Evolutionary conservation across 306 rosid species (phyloP).

Genomic region (Cyamopsis tetragonoloba): DNA sequence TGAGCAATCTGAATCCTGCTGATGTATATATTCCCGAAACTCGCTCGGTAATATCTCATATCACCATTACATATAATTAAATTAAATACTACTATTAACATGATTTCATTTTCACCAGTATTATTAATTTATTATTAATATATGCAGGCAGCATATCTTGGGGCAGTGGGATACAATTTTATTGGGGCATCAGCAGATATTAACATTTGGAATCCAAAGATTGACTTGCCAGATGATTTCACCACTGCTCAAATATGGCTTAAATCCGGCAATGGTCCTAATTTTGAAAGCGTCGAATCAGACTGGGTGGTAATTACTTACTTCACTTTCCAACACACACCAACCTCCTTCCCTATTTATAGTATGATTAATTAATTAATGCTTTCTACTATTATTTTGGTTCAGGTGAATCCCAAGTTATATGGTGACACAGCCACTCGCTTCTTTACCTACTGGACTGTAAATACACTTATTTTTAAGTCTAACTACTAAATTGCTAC

Average conservation of each 20-base stretch:
- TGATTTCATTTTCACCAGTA: too few species aligned
- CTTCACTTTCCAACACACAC: not conserved
- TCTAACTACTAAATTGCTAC: too few species aligned
- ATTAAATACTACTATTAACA: too few species aligned
- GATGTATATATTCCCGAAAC: not conserved
- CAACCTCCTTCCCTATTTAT: too few species aligned
- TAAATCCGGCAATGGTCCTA: slow-evolving; percentile 27
- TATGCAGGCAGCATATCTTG: slow-evolving; percentile 42
- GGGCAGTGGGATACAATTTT: slow-evolving; percentile 41
- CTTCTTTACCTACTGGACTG: slow-evolving; percentile 54
- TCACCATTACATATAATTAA: not conserved
- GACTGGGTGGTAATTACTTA: slow-evolving; percentile 57
- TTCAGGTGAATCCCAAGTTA: slow-evolving; percentile 57
- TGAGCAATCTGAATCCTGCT: not conserved
- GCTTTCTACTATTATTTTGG: not conserved
- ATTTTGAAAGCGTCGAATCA: slow-evolving; percentile 60
- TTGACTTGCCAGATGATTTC: slow-evolving; percentile 43
- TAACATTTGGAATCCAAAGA: slow-evolving; percentile 57
- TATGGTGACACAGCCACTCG: slow-evolving; percentile 48
- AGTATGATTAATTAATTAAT: too few species aligned
- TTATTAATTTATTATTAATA: too few species aligned
- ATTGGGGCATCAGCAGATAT: slow-evolving; percentile 57
- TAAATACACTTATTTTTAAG: slow-evolving; percentile 29
- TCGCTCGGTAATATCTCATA: slow-evolving; percentile 48
- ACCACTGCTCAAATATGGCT: slow-evolving; percentile 62